Evolutionary conservation across 2,329 filamentous ascomycete species (phyloP), one percentile per base, ranked within the genome.

Genomic region (Amauroascus verrucosus): DNA sequence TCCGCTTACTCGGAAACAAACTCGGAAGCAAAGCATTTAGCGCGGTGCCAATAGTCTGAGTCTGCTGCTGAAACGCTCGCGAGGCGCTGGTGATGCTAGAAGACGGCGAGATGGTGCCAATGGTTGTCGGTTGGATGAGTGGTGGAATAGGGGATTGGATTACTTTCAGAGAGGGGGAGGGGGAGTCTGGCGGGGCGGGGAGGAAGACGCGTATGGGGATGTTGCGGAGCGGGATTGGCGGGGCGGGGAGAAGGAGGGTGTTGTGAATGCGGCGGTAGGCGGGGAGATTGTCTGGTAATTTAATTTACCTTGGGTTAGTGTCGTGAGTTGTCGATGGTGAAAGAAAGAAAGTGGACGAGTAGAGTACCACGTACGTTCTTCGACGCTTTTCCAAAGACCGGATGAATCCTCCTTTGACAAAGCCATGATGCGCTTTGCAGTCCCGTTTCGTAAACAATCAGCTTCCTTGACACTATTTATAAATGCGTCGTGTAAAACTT

Each of bases 191-290:
- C 0, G 80, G 73, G 4, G 81, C 78, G 2, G 85, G 86, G 47
- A 97, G 81, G 69, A 96, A 98, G 52, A 97, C 73, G 52, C 90
- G 84, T 37, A 97, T 71, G 0, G 93, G 93, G n/a, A 97, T 77
- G 68, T 95, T 84, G 56, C 84, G 84, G 50, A 96, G 78, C 16
- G 83, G 80, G 6, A 81, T 80, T 1, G 87, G 82, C 18, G 75
- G 73, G 1, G 88, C 74, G 26, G 79, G 76, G 1, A 90, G 76
- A 57, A 97, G 79, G 2, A 96, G 79, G 58, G 83, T 84, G 57
- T 77, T 80, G 65, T 90, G 85, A 62, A 97, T 82, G 54, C 80
- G 80, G 63, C 80, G 78, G 70, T 86, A 97, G 38, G 83, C 74
- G 7, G 73, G 60, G 61, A 86, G 82, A 68, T 96, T 82, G 62